Evolutionary conservation across 306 rosid genomes (phyloP), one percentile per base, ranked within the genome.

Genomic region (Cicer cuneatum): DNA sequence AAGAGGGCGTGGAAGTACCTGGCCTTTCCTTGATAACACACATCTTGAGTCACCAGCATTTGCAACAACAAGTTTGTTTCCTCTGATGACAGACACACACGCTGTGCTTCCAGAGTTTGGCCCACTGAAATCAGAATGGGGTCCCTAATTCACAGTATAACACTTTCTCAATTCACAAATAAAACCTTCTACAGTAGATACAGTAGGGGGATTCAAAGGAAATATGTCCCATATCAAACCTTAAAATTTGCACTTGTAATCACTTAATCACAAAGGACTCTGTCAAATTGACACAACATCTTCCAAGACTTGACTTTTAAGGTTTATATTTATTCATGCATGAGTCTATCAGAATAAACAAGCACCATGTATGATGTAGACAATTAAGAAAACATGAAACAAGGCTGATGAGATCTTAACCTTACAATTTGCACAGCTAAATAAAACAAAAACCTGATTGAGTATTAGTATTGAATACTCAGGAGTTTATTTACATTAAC

Each of bases 31-130:
- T 47, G 97, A 94, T 77, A 94, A 49, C 9, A 94, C 93, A 59
- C 96, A 94, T 64, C 97, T 94, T 52, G 98, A 94, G 84, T 94
- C 97, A 75, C 98, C 98, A 45, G 98, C 98, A 87, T 94, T 94
- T 56, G 96, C 97, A 16, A 94, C 97, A 71, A 94, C 37, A 74
- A 94, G 89, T 81, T 78, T 89, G 49, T 82, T 92, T 72, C 84
- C 85, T 74, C 57, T 88, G 56, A 92, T 83, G 53, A 92, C 59
- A 49, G 95, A 92, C 73, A 94, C 98, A 85, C 98, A 94, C 67
- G 96, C 97, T 56, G 98, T 92, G 88, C 98, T 67, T 82, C 98
- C 98, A 73, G 73, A 85, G 78, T 83, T 90, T 76, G 97, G 97
- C 74, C 96, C 97, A 76, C 67, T 71, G 87, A 88, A 94, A 83